Base-by-base conservation (phyloP, 2,329 filamentous ascomycete genomes). In the Tolypocladium pustulatum region DNA sequence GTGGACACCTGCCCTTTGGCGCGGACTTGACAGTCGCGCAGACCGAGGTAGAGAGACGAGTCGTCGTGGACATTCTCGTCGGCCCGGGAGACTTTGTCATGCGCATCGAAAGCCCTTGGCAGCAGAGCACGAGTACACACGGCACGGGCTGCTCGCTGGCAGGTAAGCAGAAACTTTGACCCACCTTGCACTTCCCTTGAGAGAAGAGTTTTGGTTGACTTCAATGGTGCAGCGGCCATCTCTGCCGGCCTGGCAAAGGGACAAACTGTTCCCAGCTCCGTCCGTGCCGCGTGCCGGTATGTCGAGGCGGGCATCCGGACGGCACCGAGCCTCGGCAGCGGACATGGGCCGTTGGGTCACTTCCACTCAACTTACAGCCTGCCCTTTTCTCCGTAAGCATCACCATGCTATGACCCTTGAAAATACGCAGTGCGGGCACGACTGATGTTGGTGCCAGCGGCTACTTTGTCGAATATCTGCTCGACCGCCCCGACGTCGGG, bases 91-190 rank as follows among this genome's bases (percentile, higher is more conserved):
- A 75, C 0, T 72, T 81, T n/a, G 71, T 81, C 0, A 77, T 84
- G 1, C 75, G 84, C 43, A 81, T 96, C 55, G 81, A 91, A 71
- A 89, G 84, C 43, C 78, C 80, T 5, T 97, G 88, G 68, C 79
- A 90, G 62, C 74, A 79, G 12, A 91, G 88, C 10, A 87, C 79
- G 60, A 93, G 93, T 68, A 97, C 93, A 0, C 94, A 99, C 67
- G 94, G 94, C 0, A 97, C 94, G 0, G 94, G 94, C 4, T 99
- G 94, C 69, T 95, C 91, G 12, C 80, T 97, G 60, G 94, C 94
- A 46, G 96, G 87, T 89, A 72, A 76, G 85, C 78, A 36, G 20
- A 38, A 34, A 10, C 20, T 12, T 55, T 7, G 32, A 20, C 52
- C 15, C 32, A 12, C 3, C 32, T 36, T 20, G 6, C 2, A 7